Conservation (phyloP, 2,329 filamentous ascomycete species). For the Sclerotinia nivalis region DNA sequence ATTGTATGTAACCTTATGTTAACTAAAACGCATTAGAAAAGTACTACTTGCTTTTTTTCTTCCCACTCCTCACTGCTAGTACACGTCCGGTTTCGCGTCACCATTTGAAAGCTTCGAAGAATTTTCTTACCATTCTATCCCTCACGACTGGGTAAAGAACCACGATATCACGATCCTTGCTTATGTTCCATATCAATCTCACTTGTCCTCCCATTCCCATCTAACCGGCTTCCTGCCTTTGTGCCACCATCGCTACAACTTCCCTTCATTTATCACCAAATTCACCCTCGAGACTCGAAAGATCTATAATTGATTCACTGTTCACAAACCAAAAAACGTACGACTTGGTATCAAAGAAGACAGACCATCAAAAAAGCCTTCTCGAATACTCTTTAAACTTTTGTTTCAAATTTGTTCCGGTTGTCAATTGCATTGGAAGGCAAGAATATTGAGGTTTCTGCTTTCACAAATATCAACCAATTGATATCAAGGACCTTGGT, state of each 20-base stretch:
- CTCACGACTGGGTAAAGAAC: constrained; percentile 1
- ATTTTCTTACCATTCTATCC: constrained; percentile 9
- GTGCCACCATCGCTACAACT: constrained; percentile 6
- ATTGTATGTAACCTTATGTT: constrained; percentile 1
- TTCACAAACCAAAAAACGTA: constrained; percentile 10
- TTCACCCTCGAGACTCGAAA: constrained; percentile 14
- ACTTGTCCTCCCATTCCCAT: constrained; percentile 22
- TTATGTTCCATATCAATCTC: constrained; percentile 23
- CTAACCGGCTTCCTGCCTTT: constrained; percentile 24
- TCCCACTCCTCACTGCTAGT: neutral
- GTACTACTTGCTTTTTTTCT: neutral
- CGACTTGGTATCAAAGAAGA: neutral
- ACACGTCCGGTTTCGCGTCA: constrained; percentile 8
- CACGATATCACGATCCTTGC: constrained; percentile 17
- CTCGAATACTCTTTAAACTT: neutral
- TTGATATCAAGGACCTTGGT: neutral
- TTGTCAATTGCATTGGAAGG: constrained; percentile 1
- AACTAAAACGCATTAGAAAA: constrained; percentile 7
- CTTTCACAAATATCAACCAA: constrained; percentile 1
- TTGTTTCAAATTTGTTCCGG: neutral
- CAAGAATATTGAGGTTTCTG: constrained; percentile 2
- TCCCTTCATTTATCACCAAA: constrained; percentile 11
- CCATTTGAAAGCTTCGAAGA: neutral
- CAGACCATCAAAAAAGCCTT: neutral
- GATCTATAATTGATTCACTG: constrained; percentile 16